phyloP scores from a whole-genome alignment of 441 rosid genomes.

The Syzygium malaccense region DNA sequence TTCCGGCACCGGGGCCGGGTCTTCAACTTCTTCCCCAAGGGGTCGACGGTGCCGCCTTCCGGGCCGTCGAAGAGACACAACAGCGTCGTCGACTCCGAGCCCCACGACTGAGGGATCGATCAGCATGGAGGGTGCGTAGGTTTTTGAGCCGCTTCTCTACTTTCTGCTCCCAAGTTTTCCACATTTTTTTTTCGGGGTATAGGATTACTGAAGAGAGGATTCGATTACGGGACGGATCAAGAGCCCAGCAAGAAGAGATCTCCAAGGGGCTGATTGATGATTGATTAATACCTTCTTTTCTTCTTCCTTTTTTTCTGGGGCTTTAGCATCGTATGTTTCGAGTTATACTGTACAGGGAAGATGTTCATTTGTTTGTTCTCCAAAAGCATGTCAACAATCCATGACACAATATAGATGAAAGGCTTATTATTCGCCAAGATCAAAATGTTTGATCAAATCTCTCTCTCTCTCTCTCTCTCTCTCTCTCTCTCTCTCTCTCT shows the following conservation, averaged over 20 bases:
- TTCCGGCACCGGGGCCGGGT: conserved; percentile 29
- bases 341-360: background rate
- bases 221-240: background rate
- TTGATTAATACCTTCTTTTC: background rate
- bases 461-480: background rate
- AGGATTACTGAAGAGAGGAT: background rate
- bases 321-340: background rate
- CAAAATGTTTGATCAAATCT: background rate
- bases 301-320: background rate
- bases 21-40: conserved; percentile 77
- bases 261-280: background rate
- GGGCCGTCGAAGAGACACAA: conserved; percentile 85
- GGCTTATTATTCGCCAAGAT: background rate
- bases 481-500: background rate
- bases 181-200: background rate
- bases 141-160: background rate
- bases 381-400: background rate
- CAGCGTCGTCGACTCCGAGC: conserved; percentile 23
- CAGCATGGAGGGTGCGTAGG: background rate
- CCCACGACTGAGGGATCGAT: conserved; percentile 17
- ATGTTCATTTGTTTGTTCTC: background rate
- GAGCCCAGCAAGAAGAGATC: background rate
- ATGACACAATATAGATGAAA: background rate
- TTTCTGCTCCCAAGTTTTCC: background rate
- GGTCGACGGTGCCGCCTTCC: conserved; percentile 63